Evolutionary conservation across 495 filamentous ascomycete species (phyloP).

Genomic region (Rhypophila decipiens): DNA sequence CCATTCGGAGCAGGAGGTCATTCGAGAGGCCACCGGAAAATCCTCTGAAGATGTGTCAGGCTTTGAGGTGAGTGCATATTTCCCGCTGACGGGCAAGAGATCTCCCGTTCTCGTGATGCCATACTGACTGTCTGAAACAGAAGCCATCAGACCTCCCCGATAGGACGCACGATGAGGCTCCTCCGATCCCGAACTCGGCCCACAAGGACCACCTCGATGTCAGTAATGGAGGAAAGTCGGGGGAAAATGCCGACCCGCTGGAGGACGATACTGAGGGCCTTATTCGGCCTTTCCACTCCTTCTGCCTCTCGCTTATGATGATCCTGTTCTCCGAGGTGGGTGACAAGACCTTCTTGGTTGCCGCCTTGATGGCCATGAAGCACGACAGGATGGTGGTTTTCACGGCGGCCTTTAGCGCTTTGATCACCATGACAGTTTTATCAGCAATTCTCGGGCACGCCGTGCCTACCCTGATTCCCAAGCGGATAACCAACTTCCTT

Average conservation of each 20-base stretch:
- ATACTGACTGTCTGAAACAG: slow-evolving; percentile 42
- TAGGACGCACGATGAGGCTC: slow-evolving; percentile 71
- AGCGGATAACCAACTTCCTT: slow-evolving; percentile 77
- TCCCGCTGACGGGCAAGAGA: too few relatives aligned
- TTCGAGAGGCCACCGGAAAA: slow-evolving; percentile 37
- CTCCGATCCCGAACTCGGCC: slow-evolving; percentile 61
- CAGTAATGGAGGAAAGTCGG: slow-evolving; percentile 39
- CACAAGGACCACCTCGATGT: slow-evolving; percentile 64
- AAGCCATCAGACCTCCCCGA: slow-evolving; percentile 78
- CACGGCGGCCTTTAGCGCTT: slow-evolving; percentile 82
- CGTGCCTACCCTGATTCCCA: slow-evolving; percentile 84
- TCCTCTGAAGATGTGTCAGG: slow-evolving; percentile 45
- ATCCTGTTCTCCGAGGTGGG: slow-evolving; percentile 96
- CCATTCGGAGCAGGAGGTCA: slow-evolving; percentile 62
- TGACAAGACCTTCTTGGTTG: slow-evolving; percentile 97
- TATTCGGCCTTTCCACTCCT: slow-evolving; percentile 83
- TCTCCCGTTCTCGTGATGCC: too few relatives aligned
- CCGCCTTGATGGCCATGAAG: slow-evolving; percentile 98
- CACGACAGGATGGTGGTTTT: slow-evolving; percentile 91
- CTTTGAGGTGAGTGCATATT: slow-evolving; percentile 53
- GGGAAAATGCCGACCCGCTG: slow-evolving; percentile 19
- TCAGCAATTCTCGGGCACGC: slow-evolving; percentile 93
- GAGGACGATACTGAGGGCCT: slow-evolving; percentile 53
- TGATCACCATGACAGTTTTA: slow-evolving; percentile 92
- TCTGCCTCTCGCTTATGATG: slow-evolving; percentile 89